Base-by-base conservation (phyloP, 1,284 basidiomycete genomes). In the Apiotrichum sp. region DNA sequence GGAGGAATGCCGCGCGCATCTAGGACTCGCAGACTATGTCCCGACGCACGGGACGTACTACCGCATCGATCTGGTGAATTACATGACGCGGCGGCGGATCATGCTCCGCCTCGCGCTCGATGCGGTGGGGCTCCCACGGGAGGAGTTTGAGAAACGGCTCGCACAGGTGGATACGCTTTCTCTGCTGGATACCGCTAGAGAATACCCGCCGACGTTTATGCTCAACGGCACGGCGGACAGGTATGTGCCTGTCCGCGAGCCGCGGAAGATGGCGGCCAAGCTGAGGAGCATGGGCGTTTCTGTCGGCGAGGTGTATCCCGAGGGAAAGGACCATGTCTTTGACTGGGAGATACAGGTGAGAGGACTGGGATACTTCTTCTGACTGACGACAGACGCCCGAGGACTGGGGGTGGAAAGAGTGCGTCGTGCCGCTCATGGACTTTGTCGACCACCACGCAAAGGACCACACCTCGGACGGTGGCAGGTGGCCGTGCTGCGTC, bases 161-260 rank as follows among this genome's bases (percentile, higher is more conserved):
- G 9, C 11, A 8, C 4, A 8, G 13, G 8, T 29, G 31, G 34
- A 46, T 13, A 29, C 44, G 8, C 29, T 33, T 13, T 29, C 10
- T 8, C 32, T 29, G 9, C 11, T 46, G 9, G 44, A 14, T 14
- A 14, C 29, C 3, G 44, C 32, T 5, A 14, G 4, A 31, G 14
- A 29, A 4, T 46, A 46, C 51, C 62, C 65, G 16, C 68, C 68
- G 7, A 67, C 66, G 10, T 64, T 61, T 57, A 46, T 68, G 45
- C 47, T 70, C 43, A 66, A 70, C 54, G 66, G 68, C 2, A 56
- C 51, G 4, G 57, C 43, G 10, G 68, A 70, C 47, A 14, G 22
- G 13, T 38, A 56, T 11, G 68, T 67, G 29, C 59, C 58, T 13
- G 47, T 64, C 4, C 39, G 49, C 7, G 65, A 68, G 47, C 47